Base-by-base conservation (phyloP, 805 yeast species). In the Wickerhamiella qilinensis region DNA sequence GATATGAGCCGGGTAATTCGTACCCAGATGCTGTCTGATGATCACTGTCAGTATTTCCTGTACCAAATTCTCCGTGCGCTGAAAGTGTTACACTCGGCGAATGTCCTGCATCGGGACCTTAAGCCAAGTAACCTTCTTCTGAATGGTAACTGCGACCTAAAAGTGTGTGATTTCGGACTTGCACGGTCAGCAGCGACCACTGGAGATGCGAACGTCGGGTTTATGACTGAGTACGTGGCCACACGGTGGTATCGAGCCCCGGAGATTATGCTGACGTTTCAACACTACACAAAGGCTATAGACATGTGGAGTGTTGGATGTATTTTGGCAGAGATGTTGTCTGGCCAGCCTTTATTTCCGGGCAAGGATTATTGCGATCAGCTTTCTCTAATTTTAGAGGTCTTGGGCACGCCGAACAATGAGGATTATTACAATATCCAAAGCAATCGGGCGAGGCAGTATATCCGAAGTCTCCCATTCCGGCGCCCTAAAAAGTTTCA, bases 211-310 rank as follows among this genome's bases (percentile, higher is more conserved):
- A 84, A 85, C 49, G 80, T 81, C 24, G 96, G 94, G n/a, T 88
- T 84, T 52, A 64, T 88, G 66, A 91, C 98, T 1, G 97, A 88
- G 58, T 91, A 91, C 55, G 98, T 91, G 20, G 97, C 98, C 24
- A 91, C 98, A 1, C 70, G 98, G 56, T 91, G 98, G 98, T 91
- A 91, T 59, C 68, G 98, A 48, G 98, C 98, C 3, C 98, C 98
- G 0, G 98, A 91, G 55, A 85, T 91, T 59, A 88, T 91, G 85
- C 67, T 91, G 39, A 78, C 93, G 46, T 84, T 82, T 63, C 93
- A 91, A 57, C 83, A 86, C 42, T 88, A 88, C 58, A 82, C 97
- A 4, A 86, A 84, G 61, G 95, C 98, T 19, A 88, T 91, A 43
- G 98, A 91, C 58, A 71, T 91, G 41, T 91, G 98, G 98, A 84